Conservation (phyloP, 257 asterid genomes). For the Cordia subcordata region DNA sequence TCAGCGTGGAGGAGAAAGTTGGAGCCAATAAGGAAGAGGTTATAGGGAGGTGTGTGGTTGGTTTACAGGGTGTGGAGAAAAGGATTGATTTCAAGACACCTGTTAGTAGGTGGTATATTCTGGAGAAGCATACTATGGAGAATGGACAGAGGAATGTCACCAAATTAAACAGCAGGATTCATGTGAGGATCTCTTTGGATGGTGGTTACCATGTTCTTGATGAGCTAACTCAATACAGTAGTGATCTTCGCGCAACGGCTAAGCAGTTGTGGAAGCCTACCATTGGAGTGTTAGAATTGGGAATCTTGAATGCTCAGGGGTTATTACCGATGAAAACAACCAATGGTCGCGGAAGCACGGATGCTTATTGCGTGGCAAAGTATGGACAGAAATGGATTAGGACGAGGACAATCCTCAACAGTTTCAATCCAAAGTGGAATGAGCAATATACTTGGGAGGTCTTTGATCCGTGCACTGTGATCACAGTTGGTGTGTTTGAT, state of each 20-base stretch:
- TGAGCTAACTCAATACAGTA: slow-evolving; percentile 80
- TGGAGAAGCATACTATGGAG: slow-evolving; percentile 48
- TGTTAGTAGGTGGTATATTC: slow-evolving; percentile 62
- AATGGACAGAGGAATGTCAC: slow-evolving; percentile 44
- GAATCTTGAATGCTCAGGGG: slow-evolving; percentile 72
- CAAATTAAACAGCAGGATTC: slow-evolving; percentile 52
- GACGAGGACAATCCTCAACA: slow-evolving; percentile 63
- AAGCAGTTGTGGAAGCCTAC: slow-evolving; percentile 81
- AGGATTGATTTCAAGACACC: slow-evolving; percentile 65
- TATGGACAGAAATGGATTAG: slow-evolving; percentile 95
- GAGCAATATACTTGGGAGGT: slow-evolving; percentile 96
- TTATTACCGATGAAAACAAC: slow-evolving; percentile 59
- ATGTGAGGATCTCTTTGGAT: slow-evolving; percentile 67
- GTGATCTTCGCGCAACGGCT: slow-evolving; percentile 74
- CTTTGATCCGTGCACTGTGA: slow-evolving; percentile 80
- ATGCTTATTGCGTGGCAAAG: slow-evolving; percentile 91
- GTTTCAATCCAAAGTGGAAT: slow-evolving; percentile 73
- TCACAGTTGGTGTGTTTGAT: slow-evolving; percentile 72
- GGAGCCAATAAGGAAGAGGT: slow-evolving; percentile 56
- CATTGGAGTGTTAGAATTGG: slow-evolving; percentile 78
- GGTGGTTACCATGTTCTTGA: slow-evolving; percentile 99
- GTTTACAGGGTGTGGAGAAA: slow-evolving; percentile 56
- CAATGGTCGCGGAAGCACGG: slow-evolving; percentile 60
- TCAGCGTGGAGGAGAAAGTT: slow-evolving; percentile 57
- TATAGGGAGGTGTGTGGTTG: slow-evolving; percentile 56